Percentiles rank a stretch among this genome's conserved stretches.
phyloP scores from a whole-genome alignment of 345 rosid genomes.

The Hirschfeldia incana region DNA sequence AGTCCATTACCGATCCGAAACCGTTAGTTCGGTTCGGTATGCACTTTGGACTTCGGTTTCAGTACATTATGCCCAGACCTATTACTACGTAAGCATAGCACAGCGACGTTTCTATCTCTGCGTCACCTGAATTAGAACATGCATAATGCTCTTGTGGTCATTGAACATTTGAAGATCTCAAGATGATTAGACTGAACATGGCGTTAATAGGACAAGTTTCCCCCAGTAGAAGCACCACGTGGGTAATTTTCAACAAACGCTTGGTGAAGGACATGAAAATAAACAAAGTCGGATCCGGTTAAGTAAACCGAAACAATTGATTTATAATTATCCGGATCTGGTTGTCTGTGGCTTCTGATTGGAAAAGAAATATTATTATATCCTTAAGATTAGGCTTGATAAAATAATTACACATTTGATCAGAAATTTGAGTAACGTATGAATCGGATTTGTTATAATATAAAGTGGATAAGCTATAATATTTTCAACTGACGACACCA shows the following conservation, averaged over 20 bases:
- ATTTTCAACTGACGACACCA: background rate
- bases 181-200: conserved; percentile 87
- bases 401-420: conserved; percentile 12
- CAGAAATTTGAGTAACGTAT: background rate
- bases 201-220: conserved; percentile 69
- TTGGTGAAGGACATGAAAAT: conserved; percentile 75
- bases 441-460: background rate
- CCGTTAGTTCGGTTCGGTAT: too few species aligned
- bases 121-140: conserved; percentile 72
- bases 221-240: conserved; percentile 71
- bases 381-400: conserved; percentile 3
- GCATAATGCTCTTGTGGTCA: conserved; percentile 98
- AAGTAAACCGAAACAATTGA: conserved; percentile 74
- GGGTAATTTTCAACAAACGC: conserved; percentile 69
- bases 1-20: too few species aligned
- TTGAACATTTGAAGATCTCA: conserved; percentile 68
- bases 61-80: too few species aligned
- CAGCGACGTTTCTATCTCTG: conserved; percentile 46
- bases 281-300: conserved; percentile 76
- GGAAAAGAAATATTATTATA: background rate
- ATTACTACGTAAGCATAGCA: conserved; percentile 55
- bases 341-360: conserved; percentile 76
- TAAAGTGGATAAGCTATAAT: conserved; percentile 6
- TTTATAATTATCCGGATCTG: conserved; percentile 94
- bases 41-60: too few species aligned